These are phyloP conservation scores for Cladorrhinum sp. DNA, from an alignment of 2,329 filamentous ascomycete species.

Conservation along the genomic window DNA sequence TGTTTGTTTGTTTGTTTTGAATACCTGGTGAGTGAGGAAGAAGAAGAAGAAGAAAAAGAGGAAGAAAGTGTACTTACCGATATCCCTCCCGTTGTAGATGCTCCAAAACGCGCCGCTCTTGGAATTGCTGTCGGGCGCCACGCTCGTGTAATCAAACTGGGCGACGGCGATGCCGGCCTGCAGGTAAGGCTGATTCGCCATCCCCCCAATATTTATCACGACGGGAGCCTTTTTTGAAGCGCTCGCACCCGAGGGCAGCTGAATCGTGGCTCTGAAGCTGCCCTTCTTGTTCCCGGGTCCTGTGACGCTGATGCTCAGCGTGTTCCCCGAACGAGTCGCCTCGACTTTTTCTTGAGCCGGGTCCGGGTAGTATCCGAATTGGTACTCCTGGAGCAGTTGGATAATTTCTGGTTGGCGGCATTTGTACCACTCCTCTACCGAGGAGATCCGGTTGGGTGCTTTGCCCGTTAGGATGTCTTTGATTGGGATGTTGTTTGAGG, in stretches of 20 bases:
- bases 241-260: conserved; percentile 38
- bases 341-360: conserved; percentile 45
- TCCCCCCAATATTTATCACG: conserved; percentile 49
- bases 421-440: conserved; percentile 46
- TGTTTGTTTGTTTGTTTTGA: too few species aligned
- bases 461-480: conserved; percentile 38
- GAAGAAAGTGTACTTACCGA: conserved; percentile 34
- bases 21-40: not conserved
- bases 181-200: conserved; percentile 45
- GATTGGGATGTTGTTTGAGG: conserved; percentile 35
- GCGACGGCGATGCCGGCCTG: conserved; percentile 47
- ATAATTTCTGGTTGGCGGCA: conserved; percentile 51
- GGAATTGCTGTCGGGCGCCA: conserved; percentile 47
- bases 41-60: not conserved
- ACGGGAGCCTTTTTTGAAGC: conserved; percentile 39
- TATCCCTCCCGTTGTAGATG: conserved; percentile 46
- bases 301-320: conserved; percentile 41
- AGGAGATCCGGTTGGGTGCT: conserved; percentile 41
- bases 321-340: conserved; percentile 44
- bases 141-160: conserved; percentile 46
- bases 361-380: conserved; percentile 51
- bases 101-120: conserved; percentile 50
- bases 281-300: conserved; percentile 41
- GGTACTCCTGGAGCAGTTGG: conserved; percentile 48
- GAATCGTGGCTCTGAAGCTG: conserved; percentile 42